Conservation (phyloP, 1,284 basidiomycete species). For the Ceratobasidium sp. region DNA sequence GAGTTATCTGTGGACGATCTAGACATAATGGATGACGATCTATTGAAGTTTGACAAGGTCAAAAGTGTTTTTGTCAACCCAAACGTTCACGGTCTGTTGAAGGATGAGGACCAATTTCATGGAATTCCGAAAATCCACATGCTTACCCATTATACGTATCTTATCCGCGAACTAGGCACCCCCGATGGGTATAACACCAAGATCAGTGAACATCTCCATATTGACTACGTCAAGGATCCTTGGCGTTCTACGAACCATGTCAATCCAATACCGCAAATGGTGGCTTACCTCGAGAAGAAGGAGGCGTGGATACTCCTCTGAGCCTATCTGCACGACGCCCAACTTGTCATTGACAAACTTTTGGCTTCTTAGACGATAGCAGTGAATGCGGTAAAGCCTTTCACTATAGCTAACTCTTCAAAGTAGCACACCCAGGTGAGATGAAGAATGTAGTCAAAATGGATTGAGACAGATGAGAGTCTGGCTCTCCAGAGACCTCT, state of each 20-base stretch:
- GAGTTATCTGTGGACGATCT: background rate
- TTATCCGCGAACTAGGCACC: constrained; percentile 33
- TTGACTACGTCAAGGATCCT: constrained; percentile 35
- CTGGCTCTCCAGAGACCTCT: no score
- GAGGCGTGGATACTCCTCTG: background rate
- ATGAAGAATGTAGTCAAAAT: no score
- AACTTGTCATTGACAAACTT: no score
- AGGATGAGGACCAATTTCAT: constrained; percentile 3
- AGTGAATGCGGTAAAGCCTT: no score
- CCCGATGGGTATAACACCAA: constrained; percentile 41
- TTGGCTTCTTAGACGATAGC: no score
- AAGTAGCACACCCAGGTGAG: no score
- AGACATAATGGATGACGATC: background rate
- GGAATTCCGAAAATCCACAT: constrained; percentile 40
- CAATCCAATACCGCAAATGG: constrained; percentile 36
- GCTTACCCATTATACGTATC: constrained; percentile 28
- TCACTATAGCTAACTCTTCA: no score
- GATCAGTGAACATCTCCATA: constrained; percentile 42
- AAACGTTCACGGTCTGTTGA: background rate
- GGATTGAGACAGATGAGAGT: no score
- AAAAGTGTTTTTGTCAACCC: background rate
- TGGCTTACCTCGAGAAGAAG: constrained; percentile 16
- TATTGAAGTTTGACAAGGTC: background rate
- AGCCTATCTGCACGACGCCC: background rate
- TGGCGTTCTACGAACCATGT: constrained; percentile 41